phyloP scores from a whole-genome alignment of 2,329 filamentous ascomycete species.

The Talaromyces sp. region DNA sequence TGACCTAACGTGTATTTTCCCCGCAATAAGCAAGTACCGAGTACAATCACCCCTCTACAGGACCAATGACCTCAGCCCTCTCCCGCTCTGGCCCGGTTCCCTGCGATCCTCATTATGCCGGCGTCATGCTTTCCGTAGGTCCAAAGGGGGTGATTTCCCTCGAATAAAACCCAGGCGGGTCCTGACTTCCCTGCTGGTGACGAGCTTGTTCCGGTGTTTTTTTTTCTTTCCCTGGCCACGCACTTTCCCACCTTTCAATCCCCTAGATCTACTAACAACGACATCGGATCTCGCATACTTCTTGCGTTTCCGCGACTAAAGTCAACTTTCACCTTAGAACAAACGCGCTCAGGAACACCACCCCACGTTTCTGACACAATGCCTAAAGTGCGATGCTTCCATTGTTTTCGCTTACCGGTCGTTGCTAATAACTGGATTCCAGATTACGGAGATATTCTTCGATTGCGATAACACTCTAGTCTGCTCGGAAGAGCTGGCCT shows the following conservation, averaged over 20 bases:
- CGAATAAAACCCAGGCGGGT: constrained; percentile 9
- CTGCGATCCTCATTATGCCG: constrained; percentile 13
- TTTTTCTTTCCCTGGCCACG: neutral
- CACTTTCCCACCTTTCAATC: neutral
- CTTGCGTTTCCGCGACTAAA: constrained; percentile 3
- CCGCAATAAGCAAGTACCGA: constrained; percentile 2
- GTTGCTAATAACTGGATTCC: constrained; percentile 20
- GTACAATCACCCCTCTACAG: constrained; percentile 3
- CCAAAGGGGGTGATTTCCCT: constrained; percentile 4
- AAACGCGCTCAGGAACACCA: neutral
- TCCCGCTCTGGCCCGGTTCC: constrained; percentile 19
- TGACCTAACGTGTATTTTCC: neutral
- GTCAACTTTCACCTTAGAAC: neutral
- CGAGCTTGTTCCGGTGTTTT: neutral
- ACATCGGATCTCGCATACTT: neutral
- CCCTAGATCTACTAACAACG: neutral
- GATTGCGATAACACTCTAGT: constrained; percentile 88
- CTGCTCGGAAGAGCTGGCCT: constrained; percentile 85
- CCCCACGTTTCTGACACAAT: constrained; percentile 25
- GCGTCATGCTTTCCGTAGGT: constrained; percentile 21
- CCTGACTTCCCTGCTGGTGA: constrained; percentile 7
- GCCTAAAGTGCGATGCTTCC: constrained; percentile 36
- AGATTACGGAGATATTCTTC: constrained; percentile 74
- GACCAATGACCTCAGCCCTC: constrained; percentile 17
- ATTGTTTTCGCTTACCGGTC: constrained; percentile 6